Evolutionary conservation across 2,329 filamentous ascomycete species (phyloP), one percentile per base, ranked within the genome.

Genomic region (Blumeria graminis): DNA sequence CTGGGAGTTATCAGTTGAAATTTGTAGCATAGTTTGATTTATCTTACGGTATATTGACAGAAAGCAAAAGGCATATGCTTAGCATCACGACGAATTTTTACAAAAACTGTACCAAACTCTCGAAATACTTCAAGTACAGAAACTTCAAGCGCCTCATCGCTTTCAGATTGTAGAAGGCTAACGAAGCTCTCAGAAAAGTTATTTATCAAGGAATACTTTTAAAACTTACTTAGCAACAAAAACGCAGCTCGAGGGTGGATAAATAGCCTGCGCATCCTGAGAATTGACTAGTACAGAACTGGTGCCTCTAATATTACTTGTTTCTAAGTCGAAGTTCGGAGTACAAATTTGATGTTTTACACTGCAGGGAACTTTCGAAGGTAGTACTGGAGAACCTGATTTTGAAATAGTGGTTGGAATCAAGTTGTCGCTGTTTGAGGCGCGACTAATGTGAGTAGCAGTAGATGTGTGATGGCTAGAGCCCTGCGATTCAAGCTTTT

Each of bases 51-150:
- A 62, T 71, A 83, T 62, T 82, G 80, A 22, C 73, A 74, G 61
- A 82, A 82, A 0, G 78, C 78, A 62, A 78, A 80, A 0, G 80
- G 80, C 75, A 82, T 80, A 41, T 75, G 70, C 56, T 75, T 71
- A 10, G 58, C 59, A 61, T 82, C 78, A 16, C 79, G 75, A 39
- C 77, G 75, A 58, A 83, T 78, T 69, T 82, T 82, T 59, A 81
- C 74, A 59, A 72, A 82, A 28, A 78, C 75, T 0, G 69, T 70
- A 6, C 80, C 80, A 61, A 70, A 81, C 14, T 69, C 63, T 16
- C 69, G 68, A 64, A 83, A 82, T 16, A 69, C 66, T 6, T 70
- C 67, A 3, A 72, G 76, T 3, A 82, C 71, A 41, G 72, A 74
- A 6, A 68, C 67, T 57, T 77, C 70, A 13, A 82, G 70, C n/a